Evolutionary conservation across 208 protist genomes (phyloP).

Genomic region (Acanthamoeba triangularis): DNA sequence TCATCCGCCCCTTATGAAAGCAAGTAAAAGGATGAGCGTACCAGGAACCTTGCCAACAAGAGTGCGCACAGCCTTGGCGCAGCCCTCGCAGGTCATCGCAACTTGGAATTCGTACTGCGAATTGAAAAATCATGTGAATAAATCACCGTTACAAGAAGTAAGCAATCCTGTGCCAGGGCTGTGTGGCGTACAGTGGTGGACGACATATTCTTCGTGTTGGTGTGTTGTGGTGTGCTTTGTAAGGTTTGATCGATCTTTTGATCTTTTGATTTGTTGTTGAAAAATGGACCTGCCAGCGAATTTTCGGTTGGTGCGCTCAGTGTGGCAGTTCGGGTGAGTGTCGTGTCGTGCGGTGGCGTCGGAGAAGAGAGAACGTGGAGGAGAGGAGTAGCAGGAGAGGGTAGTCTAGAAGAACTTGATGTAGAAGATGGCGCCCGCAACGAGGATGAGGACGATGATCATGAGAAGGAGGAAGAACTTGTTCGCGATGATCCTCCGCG

Average conservation of each 20-base stretch:
- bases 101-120: slow-evolving; percentile 27
- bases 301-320: background rate
- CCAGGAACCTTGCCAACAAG: slow-evolving; percentile 23
- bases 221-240: too few species aligned
- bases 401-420: slow-evolving; percentile 83
- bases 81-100: slow-evolving; percentile 52
- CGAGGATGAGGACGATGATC: slow-evolving; percentile 56
- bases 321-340: slow-evolving; percentile 77
- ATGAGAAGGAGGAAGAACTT: slow-evolving; percentile 63
- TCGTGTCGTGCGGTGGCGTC: background rate
- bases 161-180: too few species aligned
- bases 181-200: background rate
- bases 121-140: too few species aligned
- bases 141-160: too few species aligned
- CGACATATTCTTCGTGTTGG: background rate
- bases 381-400: slow-evolving; percentile 41
- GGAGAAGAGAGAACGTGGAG: background rate
- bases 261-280: background rate
- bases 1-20: background rate
- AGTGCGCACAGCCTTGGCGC: slow-evolving; percentile 19
- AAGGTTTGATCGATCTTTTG: background rate
- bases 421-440: slow-evolving; percentile 45
- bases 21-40: background rate
- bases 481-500: slow-evolving; percentile 51
- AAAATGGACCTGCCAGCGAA: background rate